Evolutionary conservation across 2,329 filamentous ascomycete genomes (phyloP), one percentile per base, ranked within the genome.

Genomic region (Malbranchea zuffiana): DNA sequence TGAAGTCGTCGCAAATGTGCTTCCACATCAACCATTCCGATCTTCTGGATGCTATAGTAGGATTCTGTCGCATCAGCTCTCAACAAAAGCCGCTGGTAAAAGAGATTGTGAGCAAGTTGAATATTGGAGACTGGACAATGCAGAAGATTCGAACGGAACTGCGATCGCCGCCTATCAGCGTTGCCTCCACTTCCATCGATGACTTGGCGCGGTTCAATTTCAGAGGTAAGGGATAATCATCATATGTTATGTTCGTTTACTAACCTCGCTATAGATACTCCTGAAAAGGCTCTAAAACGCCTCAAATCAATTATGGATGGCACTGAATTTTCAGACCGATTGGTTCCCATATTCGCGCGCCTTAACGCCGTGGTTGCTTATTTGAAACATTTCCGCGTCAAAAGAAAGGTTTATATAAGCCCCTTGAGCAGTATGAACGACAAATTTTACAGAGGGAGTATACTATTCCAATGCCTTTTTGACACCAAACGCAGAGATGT

Each of bases 131-230:
- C 42, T 78, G 74, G 56, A 83, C 77, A 1, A 95, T 87, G 80
- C 74, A 81, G 46, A 87, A 85, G 53, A 81, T 95, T 40, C 73
- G 82, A 36, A 75, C 74, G 35, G 84, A 94, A 50, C 69, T 98
- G 37, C 78, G 87, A 25, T 82, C 81, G n/a, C 76, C 83, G 3
- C 61, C 79, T 12, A 75, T 93, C 24, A 85, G 86, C 2, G 74
- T 95, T 12, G 82, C 87, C 3, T 82, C 84, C 8, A 95, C 87
- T 2, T 92, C 83, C 28, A 71, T 98, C 31, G 87, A 95, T 49
- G 88, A 95, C 51, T 68, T 98, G 39, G 76, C 83, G 47, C 77
- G 79, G 4, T 98, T 96, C 54, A 87, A 98, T 55, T 96, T 94
- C 57, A 73, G 84, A 65, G 79, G 79, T 78, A 61, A 23, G 19